These are phyloP conservation scores for Sporothrix pallida DNA, from an alignment of 2,329 filamentous ascomycete species.

Conservation along the genomic window DNA sequence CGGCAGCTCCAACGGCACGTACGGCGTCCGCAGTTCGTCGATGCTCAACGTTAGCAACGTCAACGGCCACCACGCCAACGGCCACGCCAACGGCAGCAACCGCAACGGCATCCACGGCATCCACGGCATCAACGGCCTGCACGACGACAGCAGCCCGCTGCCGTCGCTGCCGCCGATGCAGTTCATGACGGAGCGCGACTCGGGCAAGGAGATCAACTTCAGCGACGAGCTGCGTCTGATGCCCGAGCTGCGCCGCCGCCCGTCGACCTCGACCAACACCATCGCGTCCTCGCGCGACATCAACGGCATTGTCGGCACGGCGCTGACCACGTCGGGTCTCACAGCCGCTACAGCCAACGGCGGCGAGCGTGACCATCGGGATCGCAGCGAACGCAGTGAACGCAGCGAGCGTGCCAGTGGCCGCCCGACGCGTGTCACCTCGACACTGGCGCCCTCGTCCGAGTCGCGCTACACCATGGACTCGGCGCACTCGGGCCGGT, in stretches of 20 bases:
- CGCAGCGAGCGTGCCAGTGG: constrained; percentile 21
- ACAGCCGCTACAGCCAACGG: background rate
- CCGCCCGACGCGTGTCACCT: constrained; percentile 31
- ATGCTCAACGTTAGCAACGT: constrained; percentile 5
- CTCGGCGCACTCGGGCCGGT: background rate
- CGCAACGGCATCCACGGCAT: constrained; percentile 23
- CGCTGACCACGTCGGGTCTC: constrained; percentile 19
- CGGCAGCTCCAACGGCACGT: background rate
- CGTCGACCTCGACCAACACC: constrained; percentile 42
- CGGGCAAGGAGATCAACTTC: constrained; percentile 35
- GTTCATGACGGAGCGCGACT: constrained; percentile 37
- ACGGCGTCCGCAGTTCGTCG: constrained; percentile 25
- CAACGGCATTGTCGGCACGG: constrained; percentile 33
- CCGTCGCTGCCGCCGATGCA: constrained; percentile 35
- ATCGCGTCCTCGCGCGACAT: constrained; percentile 34
- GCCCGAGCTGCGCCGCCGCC: constrained; percentile 38
- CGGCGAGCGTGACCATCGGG: constrained; percentile 21
- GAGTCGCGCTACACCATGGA: constrained; percentile 33
- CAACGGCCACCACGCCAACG: constrained; percentile 15
- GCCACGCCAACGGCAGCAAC: constrained; percentile 10
- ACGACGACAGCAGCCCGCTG: constrained; percentile 34
- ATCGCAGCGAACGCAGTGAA: constrained; percentile 33
- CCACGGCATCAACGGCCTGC: constrained; percentile 20
- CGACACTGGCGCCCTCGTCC: constrained; percentile 34
- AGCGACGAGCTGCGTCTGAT: constrained; percentile 36